Evolutionary conservation across 345 rosid species (phyloP).

Genomic region (Gossypium anomalum): DNA sequence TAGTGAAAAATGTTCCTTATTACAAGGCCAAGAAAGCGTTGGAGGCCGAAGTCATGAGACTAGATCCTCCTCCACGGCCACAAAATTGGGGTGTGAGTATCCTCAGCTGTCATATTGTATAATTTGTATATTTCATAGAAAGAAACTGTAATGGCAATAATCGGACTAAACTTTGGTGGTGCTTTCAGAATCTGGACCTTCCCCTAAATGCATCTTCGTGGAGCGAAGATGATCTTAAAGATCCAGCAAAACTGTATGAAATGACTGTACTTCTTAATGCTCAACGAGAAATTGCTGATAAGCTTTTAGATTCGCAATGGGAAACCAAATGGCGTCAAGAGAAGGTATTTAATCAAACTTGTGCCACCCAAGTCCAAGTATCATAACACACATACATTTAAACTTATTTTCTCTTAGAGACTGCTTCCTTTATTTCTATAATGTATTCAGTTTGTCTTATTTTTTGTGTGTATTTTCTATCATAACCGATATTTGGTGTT

Average conservation of each 20-base stretch:
- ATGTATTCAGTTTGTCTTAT: not conserved
- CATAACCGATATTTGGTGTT: constrained; percentile 6
- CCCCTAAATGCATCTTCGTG: constrained; percentile 78
- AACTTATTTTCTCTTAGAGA: no score
- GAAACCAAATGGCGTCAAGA: constrained; percentile 87
- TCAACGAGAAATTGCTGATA: constrained; percentile 74
- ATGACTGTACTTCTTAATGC: constrained; percentile 93
- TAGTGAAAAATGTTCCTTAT: constrained; percentile 74
- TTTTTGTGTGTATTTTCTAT: not conserved
- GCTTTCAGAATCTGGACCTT: constrained; percentile 68
- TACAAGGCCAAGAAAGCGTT: constrained; percentile 82
- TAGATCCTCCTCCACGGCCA: constrained; percentile 80
- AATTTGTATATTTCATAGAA: not conserved
- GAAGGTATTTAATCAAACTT: constrained; percentile 40
- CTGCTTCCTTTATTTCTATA: no score
- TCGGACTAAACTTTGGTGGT: constrained; percentile 18
- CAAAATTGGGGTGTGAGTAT: constrained; percentile 85
- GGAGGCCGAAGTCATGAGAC: constrained; percentile 71
- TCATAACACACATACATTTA: no score
- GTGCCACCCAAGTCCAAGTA: no score
- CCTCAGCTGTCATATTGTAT: not conserved
- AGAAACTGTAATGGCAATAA: not conserved
- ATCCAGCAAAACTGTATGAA: constrained; percentile 73
- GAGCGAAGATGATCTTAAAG: constrained; percentile 86
- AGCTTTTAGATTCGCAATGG: constrained; percentile 84